Evolutionary conservation across 2,329 filamentous ascomycete species (phyloP).

Genomic region (Paraconiothyrium brasiliense): DNA sequence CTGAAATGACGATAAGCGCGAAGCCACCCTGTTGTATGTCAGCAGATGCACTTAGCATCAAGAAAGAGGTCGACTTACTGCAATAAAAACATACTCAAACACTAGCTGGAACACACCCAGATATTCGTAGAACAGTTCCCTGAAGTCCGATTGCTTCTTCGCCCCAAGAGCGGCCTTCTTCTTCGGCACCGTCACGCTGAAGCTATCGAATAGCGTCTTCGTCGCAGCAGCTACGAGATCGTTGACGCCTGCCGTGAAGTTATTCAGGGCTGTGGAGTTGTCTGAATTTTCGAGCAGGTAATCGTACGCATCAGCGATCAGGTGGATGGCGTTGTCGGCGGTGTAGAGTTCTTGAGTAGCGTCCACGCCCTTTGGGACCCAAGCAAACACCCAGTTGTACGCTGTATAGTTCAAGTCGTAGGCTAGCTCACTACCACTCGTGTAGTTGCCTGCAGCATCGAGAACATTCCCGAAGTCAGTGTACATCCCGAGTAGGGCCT

Average conservation of each 20-base stretch:
- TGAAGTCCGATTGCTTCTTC: constrained; percentile 13
- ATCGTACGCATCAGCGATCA: too few species aligned
- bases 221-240: constrained; percentile 23
- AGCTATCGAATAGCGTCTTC: constrained; percentile 37
- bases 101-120: constrained; percentile 41
- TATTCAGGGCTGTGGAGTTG: constrained; percentile 28
- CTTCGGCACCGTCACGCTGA: constrained; percentile 33
- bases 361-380: too few species aligned
- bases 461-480: constrained; percentile 3
- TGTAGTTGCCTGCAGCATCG: too few species aligned
- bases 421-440: too few species aligned
- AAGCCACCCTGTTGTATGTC: constrained; percentile 33
- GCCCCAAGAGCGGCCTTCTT: constrained; percentile 17
- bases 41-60: constrained; percentile 1
- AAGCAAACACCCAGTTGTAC: too few species aligned
- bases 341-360: too few species aligned
- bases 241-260: constrained; percentile 20
- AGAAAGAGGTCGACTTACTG: constrained; percentile 26
- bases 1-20: constrained; percentile 32
- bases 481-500: constrained; percentile 26
- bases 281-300: constrained; percentile 5
- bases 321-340: too few species aligned
- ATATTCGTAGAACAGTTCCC: constrained; percentile 21
- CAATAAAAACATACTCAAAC: constrained; percentile 37
- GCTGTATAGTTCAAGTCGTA: too few species aligned